These are phyloP conservation scores for Monosporascus cannonballus DNA, from an alignment of 2,329 filamentous ascomycete genomes.

Conservation along the genomic window DNA sequence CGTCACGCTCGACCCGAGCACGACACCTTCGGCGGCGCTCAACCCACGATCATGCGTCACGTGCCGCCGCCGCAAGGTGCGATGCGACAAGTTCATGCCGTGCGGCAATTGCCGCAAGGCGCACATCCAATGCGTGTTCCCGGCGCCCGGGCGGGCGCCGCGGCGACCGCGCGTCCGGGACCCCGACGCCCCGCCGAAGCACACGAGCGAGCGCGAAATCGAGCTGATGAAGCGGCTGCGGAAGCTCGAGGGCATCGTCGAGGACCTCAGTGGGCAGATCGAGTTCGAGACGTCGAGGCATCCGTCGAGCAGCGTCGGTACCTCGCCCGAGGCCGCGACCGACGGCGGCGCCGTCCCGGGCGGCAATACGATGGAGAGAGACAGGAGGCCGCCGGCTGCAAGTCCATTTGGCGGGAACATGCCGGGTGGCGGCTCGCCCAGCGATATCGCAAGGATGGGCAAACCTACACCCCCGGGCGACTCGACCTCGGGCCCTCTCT, in stretches of 20 bases:
- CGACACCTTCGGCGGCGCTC: slow-evolving; percentile 22
- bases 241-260: slow-evolving; percentile 71
- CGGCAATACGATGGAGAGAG: slow-evolving; percentile 7
- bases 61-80: slow-evolving; percentile 55
- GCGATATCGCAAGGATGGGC: slow-evolving; percentile 5
- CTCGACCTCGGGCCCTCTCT: slow-evolving; percentile 17
- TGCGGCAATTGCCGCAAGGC: slow-evolving; percentile 70
- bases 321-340: slow-evolving; percentile 31
- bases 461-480: slow-evolving; percentile 16
- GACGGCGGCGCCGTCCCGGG: slow-evolving; percentile 11
- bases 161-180: slow-evolving; percentile 60
- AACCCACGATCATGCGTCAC: slow-evolving; percentile 41
- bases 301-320: slow-evolving; percentile 25
- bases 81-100: slow-evolving; percentile 72
- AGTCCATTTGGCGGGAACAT: slow-evolving; percentile 15
- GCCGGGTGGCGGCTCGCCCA: slow-evolving; percentile 10
- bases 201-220: slow-evolving; percentile 54
- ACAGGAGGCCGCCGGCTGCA: slow-evolving; percentile 16
- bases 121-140: slow-evolving; percentile 66
- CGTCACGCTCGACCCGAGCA: slow-evolving; percentile 25
- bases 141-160: slow-evolving; percentile 66
- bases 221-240: slow-evolving; percentile 68
- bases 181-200: slow-evolving; percentile 54
- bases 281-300: slow-evolving; percentile 45
- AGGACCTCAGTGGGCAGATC: slow-evolving; percentile 60